phyloP scores from a whole-genome alignment of 306 rosid genomes.

The Sphenostylis stenocarpa region DNA sequence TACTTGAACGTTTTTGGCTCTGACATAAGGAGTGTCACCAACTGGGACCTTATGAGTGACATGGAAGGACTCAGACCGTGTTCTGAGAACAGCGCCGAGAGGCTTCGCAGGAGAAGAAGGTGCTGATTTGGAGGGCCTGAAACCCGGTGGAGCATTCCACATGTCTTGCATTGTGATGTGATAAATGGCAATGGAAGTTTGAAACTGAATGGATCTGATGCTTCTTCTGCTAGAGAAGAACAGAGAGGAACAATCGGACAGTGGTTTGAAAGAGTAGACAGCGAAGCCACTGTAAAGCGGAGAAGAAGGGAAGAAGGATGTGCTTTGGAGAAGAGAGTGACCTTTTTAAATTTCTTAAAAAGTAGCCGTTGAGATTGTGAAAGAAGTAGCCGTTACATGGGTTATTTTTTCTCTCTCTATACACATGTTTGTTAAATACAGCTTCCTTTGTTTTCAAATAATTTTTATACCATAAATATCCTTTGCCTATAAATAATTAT shows the following conservation, averaged over 20 bases:
- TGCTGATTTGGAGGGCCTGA: constrained; percentile 91
- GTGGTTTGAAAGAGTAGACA: too few species aligned
- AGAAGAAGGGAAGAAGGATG: background rate
- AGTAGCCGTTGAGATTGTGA: background rate
- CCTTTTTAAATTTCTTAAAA: background rate
- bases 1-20: constrained; percentile 96
- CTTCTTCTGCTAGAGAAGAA: too few species aligned
- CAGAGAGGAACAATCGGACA: too few species aligned
- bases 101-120: constrained; percentile 98
- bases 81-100: constrained; percentile 58
- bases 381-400: background rate
- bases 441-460: too few species aligned
- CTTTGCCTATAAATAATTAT: too few species aligned
- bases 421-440: too few species aligned
- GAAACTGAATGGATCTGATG: too few species aligned
- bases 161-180: constrained; percentile 36
- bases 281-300: too few species aligned
- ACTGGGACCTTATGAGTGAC: constrained; percentile 81
- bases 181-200: too few species aligned
- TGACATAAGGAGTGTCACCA: constrained; percentile 89
- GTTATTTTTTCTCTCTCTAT: background rate
- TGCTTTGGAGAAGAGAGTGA: background rate
- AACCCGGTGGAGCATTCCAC: constrained; percentile 98
- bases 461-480: too few species aligned
- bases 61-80: constrained; percentile 83